These are phyloP conservation scores for Hsuehochloa calcarea DNA, from an alignment of 176 grass and related monocot genomes.

Conservation along the genomic window DNA sequence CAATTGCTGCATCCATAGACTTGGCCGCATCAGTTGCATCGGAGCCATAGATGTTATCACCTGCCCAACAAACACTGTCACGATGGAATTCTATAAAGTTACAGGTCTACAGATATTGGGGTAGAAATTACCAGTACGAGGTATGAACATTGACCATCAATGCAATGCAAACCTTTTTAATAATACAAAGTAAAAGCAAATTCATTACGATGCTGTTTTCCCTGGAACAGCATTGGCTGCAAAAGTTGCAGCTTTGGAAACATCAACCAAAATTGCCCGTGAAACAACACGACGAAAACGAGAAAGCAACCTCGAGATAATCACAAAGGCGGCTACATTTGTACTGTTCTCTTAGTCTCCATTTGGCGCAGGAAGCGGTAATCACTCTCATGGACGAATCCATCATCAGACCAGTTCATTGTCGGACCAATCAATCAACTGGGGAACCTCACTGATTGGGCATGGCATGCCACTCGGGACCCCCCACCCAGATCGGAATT, in stretches of 20 bases:
- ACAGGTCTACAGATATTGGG: background rate
- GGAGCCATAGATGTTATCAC: constrained; percentile 77
- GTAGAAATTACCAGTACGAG: background rate
- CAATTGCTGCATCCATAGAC: constrained; percentile 81
- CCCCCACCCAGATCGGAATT: background rate
- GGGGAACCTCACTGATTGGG: background rate
- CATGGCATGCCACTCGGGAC: background rate
- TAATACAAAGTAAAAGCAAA: background rate
- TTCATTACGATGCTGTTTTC: background rate
- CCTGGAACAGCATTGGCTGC: background rate
- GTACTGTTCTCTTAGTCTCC: background rate
- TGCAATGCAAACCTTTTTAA: background rate
- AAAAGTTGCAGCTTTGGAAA: constrained; percentile 16
- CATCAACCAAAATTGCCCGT: constrained; percentile 26
- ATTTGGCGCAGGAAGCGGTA: background rate
- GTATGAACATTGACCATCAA: background rate
- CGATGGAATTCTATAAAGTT: background rate
- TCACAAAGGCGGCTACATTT: background rate
- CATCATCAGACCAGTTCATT: background rate
- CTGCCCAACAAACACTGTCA: constrained; percentile 35
- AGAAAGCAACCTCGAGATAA: background rate
- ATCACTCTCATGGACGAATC: background rate
- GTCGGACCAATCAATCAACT: background rate
- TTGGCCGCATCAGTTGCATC: constrained; percentile 67
- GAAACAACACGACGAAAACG: constrained; percentile 26